Base-by-base conservation (phyloP, 2,329 filamentous ascomycete genomes). In the Sclerotinia minor region DNA sequence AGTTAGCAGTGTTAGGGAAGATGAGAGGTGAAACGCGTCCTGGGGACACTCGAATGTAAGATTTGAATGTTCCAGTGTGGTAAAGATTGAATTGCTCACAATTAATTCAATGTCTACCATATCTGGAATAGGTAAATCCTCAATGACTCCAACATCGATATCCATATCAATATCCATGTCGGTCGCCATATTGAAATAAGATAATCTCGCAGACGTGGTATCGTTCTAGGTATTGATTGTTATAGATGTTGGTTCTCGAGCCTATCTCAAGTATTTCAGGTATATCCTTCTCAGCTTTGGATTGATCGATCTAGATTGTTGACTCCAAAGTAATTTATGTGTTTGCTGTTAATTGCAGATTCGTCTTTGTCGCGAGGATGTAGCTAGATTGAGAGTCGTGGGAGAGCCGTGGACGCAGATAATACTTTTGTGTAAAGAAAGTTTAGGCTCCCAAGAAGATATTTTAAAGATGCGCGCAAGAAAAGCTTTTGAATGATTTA, bases 101-200 rank as follows among this genome's bases (percentile, higher is more conserved):
- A 68, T 53, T 9, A 69, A 38, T 8, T 50, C 66, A 61, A 69
- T 65, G 32, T 65, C 38, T 41, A 50, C 66, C 65, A 69, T 65
- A 26, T 67, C 38, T 44, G 55, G 26, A 35, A 59, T 13, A 38
- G 54, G n/a, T 53, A 57, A 68, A 58, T 75, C 73, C 17, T 79
- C 81, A 45, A 84, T 82, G 4, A 83, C 79, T 47, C 83, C 83
- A 44, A 91, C 82, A 74, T 88, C 89, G 85, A 91, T 81, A 74
- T 88, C 89, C 87, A 92, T 91, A 71, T 92, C 89, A 67, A 92
- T 88, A 78, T 92, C 89, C 88, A 92, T 88, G 67, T 81, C 77
- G 58, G 72, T 72, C 49, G 73, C 73, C 74, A 76, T 77, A 32
- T 54, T 72, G 67, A 66, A 44, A 60, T 49, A 50, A 55, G 11